Evolutionary conservation across 768 basidiomycete species (phyloP).

Genomic region (Xanthoconium stramineum): DNA sequence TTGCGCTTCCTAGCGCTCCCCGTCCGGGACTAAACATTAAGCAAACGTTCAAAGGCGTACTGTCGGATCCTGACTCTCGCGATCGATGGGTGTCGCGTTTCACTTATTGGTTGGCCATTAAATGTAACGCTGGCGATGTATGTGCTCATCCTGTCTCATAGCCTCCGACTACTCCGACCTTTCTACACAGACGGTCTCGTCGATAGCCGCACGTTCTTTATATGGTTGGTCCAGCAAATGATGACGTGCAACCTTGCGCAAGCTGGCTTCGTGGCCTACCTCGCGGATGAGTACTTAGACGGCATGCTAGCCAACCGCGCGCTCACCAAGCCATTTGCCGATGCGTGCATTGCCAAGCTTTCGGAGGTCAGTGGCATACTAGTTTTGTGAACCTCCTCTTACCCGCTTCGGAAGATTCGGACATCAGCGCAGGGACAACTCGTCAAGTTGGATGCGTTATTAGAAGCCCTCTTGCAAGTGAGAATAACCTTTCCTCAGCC

Average conservation of each 20-base stretch:
- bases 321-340: conserved; percentile 63
- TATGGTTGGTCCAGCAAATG: conserved; percentile 80
- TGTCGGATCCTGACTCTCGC: conserved; percentile 66
- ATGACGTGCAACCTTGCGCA: conserved; percentile 77
- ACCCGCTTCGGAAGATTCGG: conserved; percentile 45
- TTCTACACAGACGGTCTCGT: conserved; percentile 82
- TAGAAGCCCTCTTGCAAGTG: conserved; percentile 64
- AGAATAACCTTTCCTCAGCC: conserved; percentile 7
- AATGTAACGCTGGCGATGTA: background rate
- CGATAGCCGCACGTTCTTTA: conserved; percentile 71
- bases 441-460: conserved; percentile 45
- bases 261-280: conserved; percentile 66
- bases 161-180: conserved; percentile 66
- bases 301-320: conserved; percentile 67
- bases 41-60: conserved; percentile 77
- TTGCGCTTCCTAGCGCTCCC: conserved; percentile 75
- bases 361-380: conserved; percentile 48
- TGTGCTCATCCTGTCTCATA: conserved; percentile 26
- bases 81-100: conserved; percentile 79
- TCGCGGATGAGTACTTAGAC: conserved; percentile 79
- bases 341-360: conserved; percentile 66
- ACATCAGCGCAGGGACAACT: conserved; percentile 56
- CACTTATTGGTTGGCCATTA: conserved; percentile 58
- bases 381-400: background rate
- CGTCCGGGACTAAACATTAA: conserved; percentile 77